A percentile compares a stretch with the other conserved stretches of the same genome.
phyloP scores from a whole-genome alignment of 1,284 basidiomycete genomes.

The Gomphus bonarii region DNA sequence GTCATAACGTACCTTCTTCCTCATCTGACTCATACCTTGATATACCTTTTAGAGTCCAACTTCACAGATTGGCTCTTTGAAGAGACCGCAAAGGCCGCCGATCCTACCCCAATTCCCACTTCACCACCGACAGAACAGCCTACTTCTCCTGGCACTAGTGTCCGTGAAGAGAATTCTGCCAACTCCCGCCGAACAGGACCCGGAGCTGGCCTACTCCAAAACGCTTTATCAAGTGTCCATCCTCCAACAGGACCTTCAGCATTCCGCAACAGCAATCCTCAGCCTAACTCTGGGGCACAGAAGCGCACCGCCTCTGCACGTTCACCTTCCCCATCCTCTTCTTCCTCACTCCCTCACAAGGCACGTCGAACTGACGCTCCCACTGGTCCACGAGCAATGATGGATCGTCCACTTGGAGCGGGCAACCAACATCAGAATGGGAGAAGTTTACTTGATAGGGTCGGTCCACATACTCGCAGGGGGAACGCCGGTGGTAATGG shows the following conservation, averaged over 20 bases:
- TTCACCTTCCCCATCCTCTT: constrained; percentile 53
- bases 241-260: constrained; percentile 63
- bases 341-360: constrained; percentile 39
- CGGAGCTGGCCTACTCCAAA: constrained; percentile 29
- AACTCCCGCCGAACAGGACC: constrained; percentile 32
- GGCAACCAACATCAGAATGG: constrained; percentile 23
- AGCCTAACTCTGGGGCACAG: constrained; percentile 36
- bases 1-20: neutral
- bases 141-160: constrained; percentile 23
- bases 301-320: constrained; percentile 63
- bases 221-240: constrained; percentile 35
- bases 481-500: constrained; percentile 19
- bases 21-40: constrained; percentile 16
- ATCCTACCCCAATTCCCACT: constrained; percentile 17
- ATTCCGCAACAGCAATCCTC: constrained; percentile 29
- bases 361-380: constrained; percentile 62
- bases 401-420: constrained; percentile 11
- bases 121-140: constrained; percentile 28
- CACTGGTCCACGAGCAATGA: constrained; percentile 60
- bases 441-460: constrained; percentile 59
- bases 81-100: constrained; percentile 49
- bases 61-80: constrained; percentile 81
- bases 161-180: constrained; percentile 14
- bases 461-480: constrained; percentile 27
- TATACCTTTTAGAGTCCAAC: constrained; percentile 41